Percentiles rank a stretch among this genome's conserved stretches.
Evolutionary conservation across 768 basidiomycete species (phyloP).

Genomic region (Mycena belliarum): DNA sequence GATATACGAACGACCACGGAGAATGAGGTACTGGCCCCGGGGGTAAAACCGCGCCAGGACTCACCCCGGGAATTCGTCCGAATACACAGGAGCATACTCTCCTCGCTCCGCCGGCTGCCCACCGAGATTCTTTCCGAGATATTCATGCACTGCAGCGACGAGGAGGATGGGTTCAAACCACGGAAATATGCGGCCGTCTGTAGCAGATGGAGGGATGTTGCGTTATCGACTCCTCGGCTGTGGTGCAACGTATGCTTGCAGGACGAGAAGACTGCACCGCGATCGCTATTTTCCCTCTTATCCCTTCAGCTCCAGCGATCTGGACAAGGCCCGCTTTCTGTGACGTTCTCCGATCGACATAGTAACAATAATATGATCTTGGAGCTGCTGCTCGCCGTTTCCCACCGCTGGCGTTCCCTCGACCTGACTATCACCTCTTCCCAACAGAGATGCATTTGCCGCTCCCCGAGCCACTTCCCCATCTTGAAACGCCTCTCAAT

Average conservation of each 20-base stretch:
- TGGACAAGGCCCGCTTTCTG: neutral
- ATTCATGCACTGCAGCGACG: neutral
- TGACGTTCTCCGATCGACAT: neutral
- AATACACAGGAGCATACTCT: neutral
- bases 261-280: neutral
- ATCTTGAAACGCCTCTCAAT: slow-evolving; percentile 1
- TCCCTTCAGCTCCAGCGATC: slow-evolving; percentile 14
- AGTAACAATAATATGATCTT: neutral
- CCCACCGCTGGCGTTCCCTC: slow-evolving; percentile 9
- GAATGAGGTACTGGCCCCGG: neutral
- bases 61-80: neutral
- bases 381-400: neutral
- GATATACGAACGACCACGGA: neutral
- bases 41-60: neutral
- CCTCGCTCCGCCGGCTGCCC: slow-evolving; percentile 2
- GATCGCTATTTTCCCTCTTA: slow-evolving; percentile 4
- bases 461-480: slow-evolving; percentile 1
- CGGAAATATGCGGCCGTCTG: slow-evolving; percentile 7
- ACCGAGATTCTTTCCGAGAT: slow-evolving; percentile 16
- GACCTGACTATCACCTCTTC: neutral
- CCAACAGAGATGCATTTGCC: neutral
- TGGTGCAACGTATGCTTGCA: slow-evolving; percentile 7
- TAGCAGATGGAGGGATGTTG: slow-evolving; percentile 10
- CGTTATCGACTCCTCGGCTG: slow-evolving; percentile 3
- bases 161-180: slow-evolving; percentile 2